phyloP scores from a whole-genome alignment of 2,329 filamentous ascomycete species.

The Massarina eburnea region DNA sequence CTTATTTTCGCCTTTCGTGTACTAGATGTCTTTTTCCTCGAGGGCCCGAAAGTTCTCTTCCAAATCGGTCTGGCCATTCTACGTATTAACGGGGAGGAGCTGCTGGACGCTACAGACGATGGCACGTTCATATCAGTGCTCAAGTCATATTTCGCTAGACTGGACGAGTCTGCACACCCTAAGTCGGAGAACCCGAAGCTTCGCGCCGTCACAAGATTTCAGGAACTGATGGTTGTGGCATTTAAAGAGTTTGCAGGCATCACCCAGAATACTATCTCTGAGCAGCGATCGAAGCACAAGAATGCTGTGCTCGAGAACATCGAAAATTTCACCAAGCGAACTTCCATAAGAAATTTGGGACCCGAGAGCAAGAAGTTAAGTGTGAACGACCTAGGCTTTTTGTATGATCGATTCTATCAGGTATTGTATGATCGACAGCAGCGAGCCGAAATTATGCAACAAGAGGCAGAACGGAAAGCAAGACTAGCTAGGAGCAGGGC shows the following conservation, averaged over 20 bases:
- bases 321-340: slow-evolving; percentile 95
- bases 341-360: slow-evolving; percentile 91
- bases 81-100: slow-evolving; percentile 92
- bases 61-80: slow-evolving; percentile 96
- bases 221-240: slow-evolving; percentile 97
- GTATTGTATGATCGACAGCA: slow-evolving; percentile 91
- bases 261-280: slow-evolving; percentile 88
- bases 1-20: slow-evolving; percentile 96
- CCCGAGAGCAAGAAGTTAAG: slow-evolving; percentile 92
- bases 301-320: slow-evolving; percentile 93
- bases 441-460: slow-evolving; percentile 70
- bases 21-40: slow-evolving; percentile 95
- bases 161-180: slow-evolving; percentile 95
- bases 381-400: slow-evolving; percentile 79
- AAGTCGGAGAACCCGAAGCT: slow-evolving; percentile 94
- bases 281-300: slow-evolving; percentile 89
- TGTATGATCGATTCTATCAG: slow-evolving; percentile 94
- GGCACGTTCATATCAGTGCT: slow-evolving; percentile 95
- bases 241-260: slow-evolving; percentile 98
- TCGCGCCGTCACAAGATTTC: slow-evolving; percentile 90
- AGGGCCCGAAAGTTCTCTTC: slow-evolving; percentile 95
- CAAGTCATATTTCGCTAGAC: slow-evolving; percentile 88
- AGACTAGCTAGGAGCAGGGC: slow-evolving; percentile 62
- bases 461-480: slow-evolving; percentile 66
- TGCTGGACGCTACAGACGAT: slow-evolving; percentile 90